Conservation (phyloP, 2,329 filamentous ascomycete species). For the Penicillium sp. region DNA sequence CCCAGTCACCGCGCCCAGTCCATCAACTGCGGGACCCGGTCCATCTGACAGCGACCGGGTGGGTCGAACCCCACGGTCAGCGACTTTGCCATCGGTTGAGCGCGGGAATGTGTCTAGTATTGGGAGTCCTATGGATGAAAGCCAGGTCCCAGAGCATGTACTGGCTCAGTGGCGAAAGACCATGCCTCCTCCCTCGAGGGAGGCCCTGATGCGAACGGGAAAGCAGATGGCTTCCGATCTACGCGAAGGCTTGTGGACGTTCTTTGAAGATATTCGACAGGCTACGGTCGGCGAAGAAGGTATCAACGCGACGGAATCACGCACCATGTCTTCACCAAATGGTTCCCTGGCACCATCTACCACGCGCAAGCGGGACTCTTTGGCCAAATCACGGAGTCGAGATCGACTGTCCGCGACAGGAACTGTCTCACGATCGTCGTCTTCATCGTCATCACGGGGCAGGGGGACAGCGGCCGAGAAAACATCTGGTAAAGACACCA, state of each 20-base stretch:
- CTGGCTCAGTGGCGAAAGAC: constrained; percentile 49
- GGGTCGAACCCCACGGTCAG: constrained; percentile 47
- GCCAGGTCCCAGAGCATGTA: constrained; percentile 43
- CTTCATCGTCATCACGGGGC: constrained; percentile 40
- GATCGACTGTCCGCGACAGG: constrained; percentile 41
- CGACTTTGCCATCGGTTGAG: constrained; percentile 50
- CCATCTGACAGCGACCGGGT: constrained; percentile 36
- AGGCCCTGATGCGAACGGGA: constrained; percentile 60
- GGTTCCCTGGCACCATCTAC: constrained; percentile 27
- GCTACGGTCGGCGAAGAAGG: constrained; percentile 95
- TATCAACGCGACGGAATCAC: constrained; percentile 62
- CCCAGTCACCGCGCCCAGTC: constrained; percentile 46
- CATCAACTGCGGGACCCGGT: constrained; percentile 26
- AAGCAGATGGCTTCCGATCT: constrained; percentile 90
- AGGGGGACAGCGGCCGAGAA: constrained; percentile 39
- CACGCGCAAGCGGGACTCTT: constrained; percentile 39
- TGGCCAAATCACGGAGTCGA: constrained; percentile 40
- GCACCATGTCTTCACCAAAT: constrained; percentile 39
- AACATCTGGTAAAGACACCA: constrained; percentile 50
- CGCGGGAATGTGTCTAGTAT: constrained; percentile 35
- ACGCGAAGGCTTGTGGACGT: constrained; percentile 87
- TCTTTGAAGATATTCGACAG: constrained; percentile 92
- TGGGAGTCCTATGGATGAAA: constrained; percentile 28
- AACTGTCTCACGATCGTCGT: constrained; percentile 39
- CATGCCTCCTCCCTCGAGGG: constrained; percentile 54